Conservation (phyloP, 352 stramenopile genomes). For the Pythium guiyangense region DNA sequence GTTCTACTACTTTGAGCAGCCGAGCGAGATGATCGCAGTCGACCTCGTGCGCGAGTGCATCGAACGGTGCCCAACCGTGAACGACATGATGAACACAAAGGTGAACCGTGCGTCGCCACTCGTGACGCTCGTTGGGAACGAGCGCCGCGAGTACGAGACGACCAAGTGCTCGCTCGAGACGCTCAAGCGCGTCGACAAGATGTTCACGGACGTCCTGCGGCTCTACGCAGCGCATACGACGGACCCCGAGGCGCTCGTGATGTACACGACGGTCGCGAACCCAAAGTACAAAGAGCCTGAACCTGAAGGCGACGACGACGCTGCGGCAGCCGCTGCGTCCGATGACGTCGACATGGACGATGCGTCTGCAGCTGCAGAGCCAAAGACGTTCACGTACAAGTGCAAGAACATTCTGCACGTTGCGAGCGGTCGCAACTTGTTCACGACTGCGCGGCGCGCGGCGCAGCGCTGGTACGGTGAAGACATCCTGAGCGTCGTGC, state of each 20-base stretch:
- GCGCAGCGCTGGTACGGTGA: constrained; percentile 6
- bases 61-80: constrained; percentile 21
- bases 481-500: constrained; percentile 6
- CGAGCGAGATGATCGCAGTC: constrained; percentile 15
- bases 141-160: constrained; percentile 16
- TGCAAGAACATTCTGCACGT: constrained; percentile 3
- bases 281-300: constrained; percentile 2
- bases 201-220: constrained; percentile 34
- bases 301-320: no score
- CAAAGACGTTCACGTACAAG: constrained; percentile 1
- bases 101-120: constrained; percentile 40
- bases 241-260: constrained; percentile 27
- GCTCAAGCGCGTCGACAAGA: constrained; percentile 19
- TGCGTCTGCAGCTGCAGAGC: background rate
- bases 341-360: constrained; percentile 1
- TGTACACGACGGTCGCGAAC: constrained; percentile 1
- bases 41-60: constrained; percentile 37
- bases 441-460: background rate
- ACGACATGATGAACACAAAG: constrained; percentile 43
- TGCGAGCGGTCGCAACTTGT: background rate
- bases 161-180: background rate
- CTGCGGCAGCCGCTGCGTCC: background rate
- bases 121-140: constrained; percentile 21
- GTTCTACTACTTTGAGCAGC: constrained; percentile 5
- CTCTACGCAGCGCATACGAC: constrained; percentile 49